These are phyloP conservation scores for Lactarius indigo DNA, from an alignment of 768 basidiomycete species.

Conservation along the genomic window DNA sequence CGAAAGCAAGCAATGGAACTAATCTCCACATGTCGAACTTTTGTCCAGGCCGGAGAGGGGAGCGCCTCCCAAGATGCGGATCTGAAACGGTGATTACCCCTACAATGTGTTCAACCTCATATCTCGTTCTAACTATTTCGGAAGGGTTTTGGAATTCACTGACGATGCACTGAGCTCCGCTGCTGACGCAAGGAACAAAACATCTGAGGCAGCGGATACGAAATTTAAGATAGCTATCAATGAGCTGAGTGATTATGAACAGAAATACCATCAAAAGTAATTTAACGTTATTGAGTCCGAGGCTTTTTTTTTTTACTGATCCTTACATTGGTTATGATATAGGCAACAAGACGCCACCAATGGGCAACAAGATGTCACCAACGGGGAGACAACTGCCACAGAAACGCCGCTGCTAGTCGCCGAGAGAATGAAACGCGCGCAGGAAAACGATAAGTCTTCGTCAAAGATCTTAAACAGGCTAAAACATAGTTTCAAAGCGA, in stretches of 20 bases:
- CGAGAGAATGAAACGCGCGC: background rate
- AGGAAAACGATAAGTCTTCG: background rate
- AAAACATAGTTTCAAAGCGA: background rate
- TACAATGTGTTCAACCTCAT: background rate
- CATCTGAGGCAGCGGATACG: background rate
- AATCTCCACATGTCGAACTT: constrained; percentile 4
- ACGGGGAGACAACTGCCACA: no score
- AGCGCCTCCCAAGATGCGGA: background rate
- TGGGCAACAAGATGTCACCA: background rate
- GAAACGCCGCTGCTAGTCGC: background rate
- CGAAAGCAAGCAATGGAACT: constrained; percentile 1
- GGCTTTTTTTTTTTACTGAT: background rate
- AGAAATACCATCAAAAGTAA: background rate
- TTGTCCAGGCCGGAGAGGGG: background rate
- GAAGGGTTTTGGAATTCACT: background rate
- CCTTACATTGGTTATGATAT: background rate
- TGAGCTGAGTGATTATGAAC: background rate
- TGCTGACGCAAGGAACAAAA: background rate
- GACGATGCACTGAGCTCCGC: constrained; percentile 6
- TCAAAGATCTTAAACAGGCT: background rate
- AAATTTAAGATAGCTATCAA: background rate
- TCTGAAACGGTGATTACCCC: background rate
- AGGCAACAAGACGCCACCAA: no score
- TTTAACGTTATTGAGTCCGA: background rate
- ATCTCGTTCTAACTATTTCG: background rate